Evolutionary conservation across 345 rosid genomes (phyloP).

Genomic region (Moricandia moricandioides): DNA sequence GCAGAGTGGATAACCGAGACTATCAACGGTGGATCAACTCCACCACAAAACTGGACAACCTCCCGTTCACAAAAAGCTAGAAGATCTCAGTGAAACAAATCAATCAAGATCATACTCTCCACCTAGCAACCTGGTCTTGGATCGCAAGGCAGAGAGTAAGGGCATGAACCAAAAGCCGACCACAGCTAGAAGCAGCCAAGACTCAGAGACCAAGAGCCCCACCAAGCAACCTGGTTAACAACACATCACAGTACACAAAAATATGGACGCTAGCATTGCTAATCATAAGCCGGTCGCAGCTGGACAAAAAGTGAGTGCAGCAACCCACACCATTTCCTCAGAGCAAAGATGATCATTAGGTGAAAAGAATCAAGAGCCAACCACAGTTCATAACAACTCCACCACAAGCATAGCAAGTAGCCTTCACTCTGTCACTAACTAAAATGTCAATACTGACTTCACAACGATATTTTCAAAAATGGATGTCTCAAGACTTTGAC

Average conservation of each 20-base stretch:
- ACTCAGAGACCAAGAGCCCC: neutral
- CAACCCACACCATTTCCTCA: slow-evolving; percentile 7
- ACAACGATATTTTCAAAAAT: neutral
- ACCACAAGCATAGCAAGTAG: slow-evolving; percentile 12
- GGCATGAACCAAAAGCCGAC: too few relatives aligned
- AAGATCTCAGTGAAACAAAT: too few relatives aligned
- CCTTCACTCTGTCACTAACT: slow-evolving; percentile 16
- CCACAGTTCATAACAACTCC: slow-evolving; percentile 1
- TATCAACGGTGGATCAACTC: neutral
- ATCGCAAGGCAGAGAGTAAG: too few relatives aligned
- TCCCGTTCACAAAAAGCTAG: too few relatives aligned
- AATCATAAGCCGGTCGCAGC: neutral
- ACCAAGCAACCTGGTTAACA: neutral
- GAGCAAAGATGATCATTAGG: neutral
- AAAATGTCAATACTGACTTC: neutral
- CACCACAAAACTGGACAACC: too few relatives aligned
- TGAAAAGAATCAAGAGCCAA: slow-evolving; percentile 12
- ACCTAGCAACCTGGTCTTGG: too few relatives aligned
- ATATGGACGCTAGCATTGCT: neutral
- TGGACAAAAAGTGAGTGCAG: neutral
- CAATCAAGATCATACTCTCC: too few relatives aligned
- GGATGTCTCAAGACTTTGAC: neutral
- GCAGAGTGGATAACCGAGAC: neutral
- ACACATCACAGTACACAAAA: neutral
- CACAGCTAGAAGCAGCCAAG: too few relatives aligned